Percentiles rank a stretch among this genome's conserved stretches.
These are phyloP conservation scores for Cladosporium halotolerans DNA, from an alignment of 2,329 filamentous ascomycete genomes.

Conservation along the genomic window DNA sequence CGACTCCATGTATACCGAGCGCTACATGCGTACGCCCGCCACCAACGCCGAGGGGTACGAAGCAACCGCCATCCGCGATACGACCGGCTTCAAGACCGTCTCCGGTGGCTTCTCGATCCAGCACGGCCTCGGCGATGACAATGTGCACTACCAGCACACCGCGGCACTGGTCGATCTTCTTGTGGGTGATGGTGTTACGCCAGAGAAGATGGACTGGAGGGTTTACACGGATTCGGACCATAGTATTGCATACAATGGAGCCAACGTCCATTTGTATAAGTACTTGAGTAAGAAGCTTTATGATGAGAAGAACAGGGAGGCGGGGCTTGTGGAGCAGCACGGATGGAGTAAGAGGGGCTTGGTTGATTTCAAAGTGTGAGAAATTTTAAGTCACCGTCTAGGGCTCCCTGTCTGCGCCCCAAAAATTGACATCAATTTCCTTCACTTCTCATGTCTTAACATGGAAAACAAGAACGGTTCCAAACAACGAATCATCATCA, in stretches of 20 bases:
- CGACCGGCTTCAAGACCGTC: constrained; percentile 56
- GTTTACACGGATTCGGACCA: constrained; percentile 63
- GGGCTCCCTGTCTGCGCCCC: too few relatives aligned
- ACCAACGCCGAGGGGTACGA: constrained; percentile 56
- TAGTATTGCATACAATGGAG: constrained; percentile 53
- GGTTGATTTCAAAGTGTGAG: constrained; percentile 13
- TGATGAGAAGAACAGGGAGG: constrained; percentile 52
- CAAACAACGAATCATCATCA: too few relatives aligned
- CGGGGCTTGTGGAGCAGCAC: constrained; percentile 32
- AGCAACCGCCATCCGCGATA: constrained; percentile 52
- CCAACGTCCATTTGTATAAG: constrained; percentile 53
- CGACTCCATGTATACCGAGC: constrained; percentile 65
- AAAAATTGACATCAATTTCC: neutral
- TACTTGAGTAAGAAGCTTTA: constrained; percentile 56
- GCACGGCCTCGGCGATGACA: constrained; percentile 64
- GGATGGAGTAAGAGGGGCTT: constrained; percentile 41
- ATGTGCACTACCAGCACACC: constrained; percentile 64
- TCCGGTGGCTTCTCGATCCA: constrained; percentile 56
- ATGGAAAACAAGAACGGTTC: too few relatives aligned
- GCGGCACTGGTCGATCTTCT: constrained; percentile 58
- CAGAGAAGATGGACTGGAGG: constrained; percentile 57
- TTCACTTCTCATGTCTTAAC: too few relatives aligned
- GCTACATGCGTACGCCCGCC: constrained; percentile 61
- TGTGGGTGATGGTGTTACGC: constrained; percentile 52
- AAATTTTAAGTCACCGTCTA: too few relatives aligned